Evolutionary conservation across 1,284 basidiomycete genomes (phyloP).

Genomic region (Irpex sp.): DNA sequence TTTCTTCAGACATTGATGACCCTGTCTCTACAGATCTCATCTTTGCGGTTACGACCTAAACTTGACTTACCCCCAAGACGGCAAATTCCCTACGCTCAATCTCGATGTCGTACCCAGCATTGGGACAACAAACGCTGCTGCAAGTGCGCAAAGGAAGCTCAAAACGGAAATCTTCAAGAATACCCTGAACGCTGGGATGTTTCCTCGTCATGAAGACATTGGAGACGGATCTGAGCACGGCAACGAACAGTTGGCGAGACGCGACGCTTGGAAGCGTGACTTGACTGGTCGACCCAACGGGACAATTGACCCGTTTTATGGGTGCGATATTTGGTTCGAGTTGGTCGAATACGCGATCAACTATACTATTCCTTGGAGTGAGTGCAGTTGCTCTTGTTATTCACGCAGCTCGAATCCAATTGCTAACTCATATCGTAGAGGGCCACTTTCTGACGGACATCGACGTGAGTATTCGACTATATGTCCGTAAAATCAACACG

Average conservation of each 20-base stretch:
- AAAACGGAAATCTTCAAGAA: conserved; percentile 1
- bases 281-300: conserved; percentile 17
- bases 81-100: conserved; percentile 37
- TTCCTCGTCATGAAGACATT: not conserved
- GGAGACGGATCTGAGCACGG: too few species aligned
- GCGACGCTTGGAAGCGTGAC: conserved; percentile 16
- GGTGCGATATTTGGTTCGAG: conserved; percentile 25
- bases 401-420: too few species aligned
- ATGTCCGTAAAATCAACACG: too few species aligned
- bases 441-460: not conserved
- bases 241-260: not conserved
- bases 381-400: not conserved
- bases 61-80: conserved; percentile 63
- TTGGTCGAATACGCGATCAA: conserved; percentile 28
- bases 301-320: conserved; percentile 28
- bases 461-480: not conserved
- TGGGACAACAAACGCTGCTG: too few species aligned
- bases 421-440: not conserved
- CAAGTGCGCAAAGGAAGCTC: not conserved
- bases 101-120: not conserved
- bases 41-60: conserved; percentile 52
- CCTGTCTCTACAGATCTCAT: conserved; percentile 3
- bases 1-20: not conserved
- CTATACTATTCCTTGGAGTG: conserved; percentile 26
- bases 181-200: not conserved